Conservation (phyloP, 371 early-diverging fungal species). For the Mucor racemosus region DNA sequence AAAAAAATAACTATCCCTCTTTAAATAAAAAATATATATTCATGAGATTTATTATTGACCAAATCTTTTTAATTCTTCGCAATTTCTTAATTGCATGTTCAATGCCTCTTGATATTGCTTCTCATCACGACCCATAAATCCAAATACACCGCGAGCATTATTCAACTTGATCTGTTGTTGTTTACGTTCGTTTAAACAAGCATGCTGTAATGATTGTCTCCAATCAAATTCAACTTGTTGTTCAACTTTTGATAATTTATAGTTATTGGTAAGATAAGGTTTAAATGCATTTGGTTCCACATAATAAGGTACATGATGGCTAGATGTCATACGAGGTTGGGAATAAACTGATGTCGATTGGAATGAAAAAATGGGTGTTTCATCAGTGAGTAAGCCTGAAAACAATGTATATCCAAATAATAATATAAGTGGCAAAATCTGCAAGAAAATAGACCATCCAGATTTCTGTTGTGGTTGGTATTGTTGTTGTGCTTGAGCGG, state of each 20-base stretch:
- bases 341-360: conserved; percentile 44
- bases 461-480: conserved; percentile 21
- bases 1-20: not conserved
- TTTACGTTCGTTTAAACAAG: conserved; percentile 41
- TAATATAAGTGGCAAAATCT: conserved; percentile 47
- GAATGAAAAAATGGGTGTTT: conserved; percentile 44
- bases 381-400: conserved; percentile 46
- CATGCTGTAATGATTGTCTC: conserved; percentile 42
- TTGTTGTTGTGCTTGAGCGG: conserved; percentile 20
- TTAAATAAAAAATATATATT: not conserved
- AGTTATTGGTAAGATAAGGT: conserved; percentile 28
- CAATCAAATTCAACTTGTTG: conserved; percentile 49
- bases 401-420: conserved; percentile 49
- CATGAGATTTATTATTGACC: not conserved
- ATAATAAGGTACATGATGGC: conserved; percentile 47
- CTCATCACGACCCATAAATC: conserved; percentile 43
- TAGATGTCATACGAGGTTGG: conserved; percentile 38
- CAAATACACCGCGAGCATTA: conserved; percentile 43
- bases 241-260: conserved; percentile 43
- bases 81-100: conserved; percentile 38
- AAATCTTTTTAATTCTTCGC: conserved; percentile 46
- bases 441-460: conserved; percentile 42
- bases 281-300: conserved; percentile 47
- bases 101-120: conserved; percentile 42
- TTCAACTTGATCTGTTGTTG: conserved; percentile 33